Base-by-base conservation (phyloP, 2,329 filamentous ascomycete genomes). In the Sporothrix phasma region DNA sequence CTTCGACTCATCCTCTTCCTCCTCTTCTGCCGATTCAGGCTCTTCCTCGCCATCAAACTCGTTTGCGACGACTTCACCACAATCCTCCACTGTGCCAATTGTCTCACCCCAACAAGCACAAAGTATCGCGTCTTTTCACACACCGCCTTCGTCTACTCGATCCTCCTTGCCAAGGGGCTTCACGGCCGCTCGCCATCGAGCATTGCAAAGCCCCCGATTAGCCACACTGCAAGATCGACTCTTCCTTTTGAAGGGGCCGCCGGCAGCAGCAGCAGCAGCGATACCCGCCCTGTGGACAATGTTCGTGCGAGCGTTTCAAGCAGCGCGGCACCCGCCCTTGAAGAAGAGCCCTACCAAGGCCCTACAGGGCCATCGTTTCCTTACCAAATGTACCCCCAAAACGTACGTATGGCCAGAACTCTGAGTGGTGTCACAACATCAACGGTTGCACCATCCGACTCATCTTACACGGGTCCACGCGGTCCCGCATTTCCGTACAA, bases 401-500 rank as follows among this genome's bases (percentile, higher is more conserved):
- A 85, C 63, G 82, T 88, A 26, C 92, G 90, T 71, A 78, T 88
- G 43, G 83, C 85, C n/a, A 90, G 90, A 22, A 84, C 86, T 15
- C 86, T 88, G 7, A 92, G 89, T 13, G 77, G 83, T 51, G 82
- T 81, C 26, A 80, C 82, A 15, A 75, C 81, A 81, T 72, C 81
- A 76, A 71, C 72, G 6, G 46, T 70, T 2, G 71, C 74, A 17
- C 67, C 69, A 5, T 72, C 72, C 0, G 73, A 74, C 26, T 72
- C 69, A 68, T 81, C 86, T 3, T 84, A 87, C 69, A 79, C 79
- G 11, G 83, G 85, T 19, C 78, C 83, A 13, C 83, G 80, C 59
- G 85, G 85, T 2, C 92, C 92, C 8, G 84, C 89, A 65, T 92
- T 96, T 72, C 92, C 92, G 0, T 97, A 97, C 72, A 84, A 82